Conservation (phyloP, 805 yeast genomes). For the Tanozyma kutaoensis region DNA sequence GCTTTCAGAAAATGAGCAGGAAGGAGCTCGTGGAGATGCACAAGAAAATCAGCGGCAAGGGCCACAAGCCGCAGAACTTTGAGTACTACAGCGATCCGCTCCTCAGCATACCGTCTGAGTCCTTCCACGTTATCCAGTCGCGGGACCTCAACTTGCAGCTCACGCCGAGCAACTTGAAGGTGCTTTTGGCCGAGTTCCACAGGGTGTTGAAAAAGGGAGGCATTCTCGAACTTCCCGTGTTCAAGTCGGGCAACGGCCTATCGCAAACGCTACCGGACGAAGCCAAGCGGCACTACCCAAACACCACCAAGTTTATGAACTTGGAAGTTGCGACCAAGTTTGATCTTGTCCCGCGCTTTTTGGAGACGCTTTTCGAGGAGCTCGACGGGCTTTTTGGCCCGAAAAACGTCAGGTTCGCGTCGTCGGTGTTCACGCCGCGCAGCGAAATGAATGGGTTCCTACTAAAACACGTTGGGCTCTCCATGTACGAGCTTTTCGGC, state of each 20-base stretch:
- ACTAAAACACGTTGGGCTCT: slow-evolving; percentile 14
- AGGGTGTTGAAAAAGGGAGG: slow-evolving; percentile 25
- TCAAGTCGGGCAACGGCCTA: no score
- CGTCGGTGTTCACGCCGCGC: slow-evolving; percentile 14
- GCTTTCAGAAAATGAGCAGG: slow-evolving; percentile 2
- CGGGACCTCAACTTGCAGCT: slow-evolving; percentile 23
- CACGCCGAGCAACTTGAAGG: slow-evolving; percentile 11
- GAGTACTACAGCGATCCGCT: slow-evolving; percentile 9
- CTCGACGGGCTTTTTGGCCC: slow-evolving; percentile 17
- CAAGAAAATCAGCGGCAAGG: neutral
- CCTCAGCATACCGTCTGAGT: slow-evolving; percentile 11
- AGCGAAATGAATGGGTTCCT: slow-evolving; percentile 18
- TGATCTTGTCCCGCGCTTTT: slow-evolving; percentile 13
- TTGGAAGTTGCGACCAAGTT: slow-evolving; percentile 3
- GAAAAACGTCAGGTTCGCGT: slow-evolving; percentile 16
- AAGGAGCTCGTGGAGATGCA: slow-evolving; percentile 5
- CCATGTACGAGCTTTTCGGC: slow-evolving; percentile 20
- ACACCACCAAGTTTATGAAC: slow-evolving; percentile 2
- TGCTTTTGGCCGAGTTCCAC: slow-evolving; percentile 17
- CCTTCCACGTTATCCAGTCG: slow-evolving; percentile 23
- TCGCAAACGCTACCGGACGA: no score
- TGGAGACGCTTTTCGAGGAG: slow-evolving; percentile 10
- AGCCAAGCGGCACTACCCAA: no score
- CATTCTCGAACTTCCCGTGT: slow-evolving; percentile 17
- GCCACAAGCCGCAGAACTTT: slow-evolving; percentile 6